Percentiles rank a stretch among this genome's conserved stretches.
Conservation (phyloP, 2,329 filamentous ascomycete species). For the Chrysoporthe cubensis region DNA sequence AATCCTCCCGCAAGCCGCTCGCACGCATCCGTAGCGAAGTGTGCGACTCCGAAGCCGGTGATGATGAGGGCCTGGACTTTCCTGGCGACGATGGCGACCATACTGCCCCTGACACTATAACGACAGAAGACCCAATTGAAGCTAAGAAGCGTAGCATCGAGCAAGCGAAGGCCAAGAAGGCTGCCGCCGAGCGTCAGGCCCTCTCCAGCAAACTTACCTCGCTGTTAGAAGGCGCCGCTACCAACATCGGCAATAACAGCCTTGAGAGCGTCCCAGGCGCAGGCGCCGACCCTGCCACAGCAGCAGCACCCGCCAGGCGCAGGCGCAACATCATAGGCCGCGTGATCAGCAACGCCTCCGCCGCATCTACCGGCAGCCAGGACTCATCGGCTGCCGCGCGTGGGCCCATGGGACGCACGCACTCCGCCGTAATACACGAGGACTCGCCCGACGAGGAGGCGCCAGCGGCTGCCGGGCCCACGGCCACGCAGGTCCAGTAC, state of each 20-base stretch:
- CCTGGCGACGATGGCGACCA: conserved; percentile 23
- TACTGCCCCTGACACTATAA: not conserved
- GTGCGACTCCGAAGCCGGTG: conserved; percentile 41
- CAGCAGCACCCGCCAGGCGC: conserved; percentile 35
- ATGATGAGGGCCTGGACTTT: conserved; percentile 25
- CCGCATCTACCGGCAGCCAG: conserved; percentile 51
- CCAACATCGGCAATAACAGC: conserved; percentile 23
- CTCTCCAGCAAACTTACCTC: conserved; percentile 48
- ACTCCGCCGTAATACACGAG: conserved; percentile 16
- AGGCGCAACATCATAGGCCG: conserved; percentile 60
- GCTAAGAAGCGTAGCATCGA: conserved; percentile 21
- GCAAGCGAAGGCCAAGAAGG: conserved; percentile 29
- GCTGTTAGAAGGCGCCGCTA: conserved; percentile 41
- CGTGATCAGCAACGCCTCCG: conserved; percentile 61
- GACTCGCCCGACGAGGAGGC: conserved; percentile 31
- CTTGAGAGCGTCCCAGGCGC: not conserved
- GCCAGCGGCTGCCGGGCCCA: conserved; percentile 37
- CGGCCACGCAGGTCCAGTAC: conserved; percentile 59
- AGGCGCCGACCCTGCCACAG: conserved; percentile 13
- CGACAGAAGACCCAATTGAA: conserved; percentile 17
- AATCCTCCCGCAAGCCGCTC: conserved; percentile 31
- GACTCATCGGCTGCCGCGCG: conserved; percentile 39
- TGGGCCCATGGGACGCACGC: conserved; percentile 17
- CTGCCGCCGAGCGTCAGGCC: conserved; percentile 44
- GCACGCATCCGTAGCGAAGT: conserved; percentile 44